A percentile compares a stretch with the other conserved stretches of the same genome.
Evolutionary conservation across 805 yeast species (phyloP).

Genomic region (Allodekkera sacchari): DNA sequence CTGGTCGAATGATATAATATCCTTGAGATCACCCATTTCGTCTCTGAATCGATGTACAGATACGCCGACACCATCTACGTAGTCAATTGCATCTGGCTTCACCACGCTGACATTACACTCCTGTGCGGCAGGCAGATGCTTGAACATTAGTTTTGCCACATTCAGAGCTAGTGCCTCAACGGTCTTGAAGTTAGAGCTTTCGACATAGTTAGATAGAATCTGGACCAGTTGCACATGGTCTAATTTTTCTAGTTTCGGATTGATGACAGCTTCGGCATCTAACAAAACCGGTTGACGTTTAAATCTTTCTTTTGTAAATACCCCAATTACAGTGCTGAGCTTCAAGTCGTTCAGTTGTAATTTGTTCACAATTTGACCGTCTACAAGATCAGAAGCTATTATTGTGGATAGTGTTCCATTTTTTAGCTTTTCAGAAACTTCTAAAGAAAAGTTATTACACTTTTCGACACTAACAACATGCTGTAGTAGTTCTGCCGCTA

Average conservation of each 20-base stretch:
- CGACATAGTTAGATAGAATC: conserved; percentile 52
- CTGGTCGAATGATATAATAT: conserved; percentile 16
- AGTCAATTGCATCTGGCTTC: conserved; percentile 84
- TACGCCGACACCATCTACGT: conserved; percentile 88
- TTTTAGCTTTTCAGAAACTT: conserved; percentile 6
- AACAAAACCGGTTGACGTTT: conserved; percentile 68
- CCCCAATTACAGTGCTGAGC: conserved; percentile 79
- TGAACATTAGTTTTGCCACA: conserved; percentile 37
- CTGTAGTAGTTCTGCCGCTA: conserved; percentile 18
- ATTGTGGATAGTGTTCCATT: too few relatives aligned
- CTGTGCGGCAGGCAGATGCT: conserved; percentile 4
- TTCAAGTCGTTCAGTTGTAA: conserved; percentile 42
- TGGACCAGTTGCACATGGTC: conserved; percentile 37
- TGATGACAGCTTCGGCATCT: conserved; percentile 41
- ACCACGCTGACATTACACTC: conserved; percentile 51
- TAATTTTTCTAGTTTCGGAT: conserved; percentile 16
- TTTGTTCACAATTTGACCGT: conserved; percentile 2
- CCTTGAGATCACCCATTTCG: conserved; percentile 25
- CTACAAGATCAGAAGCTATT: too few relatives aligned
- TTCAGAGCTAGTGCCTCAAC: conserved; percentile 84
- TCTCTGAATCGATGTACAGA: conserved; percentile 43
- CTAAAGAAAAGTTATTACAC: conserved; percentile 11
- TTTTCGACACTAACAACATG: conserved; percentile 12
- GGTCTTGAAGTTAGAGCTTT: conserved; percentile 74
- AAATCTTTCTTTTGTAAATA: conserved; percentile 81